Evolutionary conservation across 345 rosid species (phyloP).

Genomic region (Eucalyptus viminalis): DNA sequence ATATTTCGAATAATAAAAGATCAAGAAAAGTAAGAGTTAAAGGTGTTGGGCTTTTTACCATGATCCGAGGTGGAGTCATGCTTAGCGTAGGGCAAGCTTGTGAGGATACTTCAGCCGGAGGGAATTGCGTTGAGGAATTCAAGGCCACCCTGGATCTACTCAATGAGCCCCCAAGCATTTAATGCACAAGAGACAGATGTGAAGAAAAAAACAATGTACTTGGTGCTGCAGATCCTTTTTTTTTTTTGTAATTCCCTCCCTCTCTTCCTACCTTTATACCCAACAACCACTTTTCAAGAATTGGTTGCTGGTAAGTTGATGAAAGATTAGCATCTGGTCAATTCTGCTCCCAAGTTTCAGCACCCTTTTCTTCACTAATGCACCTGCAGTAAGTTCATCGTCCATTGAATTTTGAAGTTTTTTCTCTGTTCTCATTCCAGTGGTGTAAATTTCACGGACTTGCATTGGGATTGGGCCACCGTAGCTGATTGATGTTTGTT

Average conservation of each 20-base stretch:
- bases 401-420: background rate
- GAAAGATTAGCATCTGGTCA: background rate
- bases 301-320: background rate
- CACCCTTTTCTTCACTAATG: background rate
- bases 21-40: no score
- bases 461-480: background rate
- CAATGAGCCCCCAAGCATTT: background rate
- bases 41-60: background rate
- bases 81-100: background rate
- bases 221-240: background rate
- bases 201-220: background rate
- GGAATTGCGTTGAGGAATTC: background rate
- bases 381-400: background rate
- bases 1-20: no score
- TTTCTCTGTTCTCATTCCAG: background rate
- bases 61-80: background rate
- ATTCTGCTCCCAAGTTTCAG: background rate
- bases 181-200: background rate
- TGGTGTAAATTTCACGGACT: background rate
- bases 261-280: background rate
- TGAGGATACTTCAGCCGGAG: background rate
- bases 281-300: background rate
- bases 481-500: background rate
- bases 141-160: background rate
- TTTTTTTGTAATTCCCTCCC: background rate